Evolutionary conservation across 2,329 filamentous ascomycete species (phyloP).

Genomic region (Fusarium sp.): DNA sequence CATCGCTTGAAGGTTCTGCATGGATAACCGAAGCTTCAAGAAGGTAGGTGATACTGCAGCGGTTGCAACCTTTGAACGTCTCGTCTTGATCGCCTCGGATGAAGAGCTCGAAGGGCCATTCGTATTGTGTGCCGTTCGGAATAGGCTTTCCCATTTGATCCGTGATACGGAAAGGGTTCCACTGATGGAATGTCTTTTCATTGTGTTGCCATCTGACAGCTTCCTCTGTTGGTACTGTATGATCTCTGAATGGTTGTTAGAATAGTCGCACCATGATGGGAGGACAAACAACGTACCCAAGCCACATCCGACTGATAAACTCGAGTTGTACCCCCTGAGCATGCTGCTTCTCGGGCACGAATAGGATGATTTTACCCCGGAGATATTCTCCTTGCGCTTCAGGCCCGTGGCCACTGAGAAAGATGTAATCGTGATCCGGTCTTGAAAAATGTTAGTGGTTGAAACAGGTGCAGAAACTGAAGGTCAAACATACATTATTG

Average conservation of each 20-base stretch:
- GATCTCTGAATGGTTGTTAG: neutral
- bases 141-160: rapidly evolving
- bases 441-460: rapidly evolving
- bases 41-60: constrained; percentile 6
- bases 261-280: too few relatives aligned
- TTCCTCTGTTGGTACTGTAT: neutral
- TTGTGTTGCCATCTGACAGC: neutral
- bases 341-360: neutral
- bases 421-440: constrained; percentile 8
- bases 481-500: neutral
- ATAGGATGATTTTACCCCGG: neutral
- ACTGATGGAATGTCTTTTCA: neutral
- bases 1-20: neutral
- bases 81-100: constrained; percentile 1
- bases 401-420: neutral
- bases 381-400: constrained; percentile 18
- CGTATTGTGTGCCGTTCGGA: neutral
- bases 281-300: constrained; percentile 2
- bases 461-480: rapidly evolving
- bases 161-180: neutral
- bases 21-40: neutral
- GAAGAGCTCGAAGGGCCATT: neutral
- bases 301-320: constrained; percentile 16
- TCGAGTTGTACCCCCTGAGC: neutral
- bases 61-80: constrained; percentile 5